Evolutionary conservation across 805 yeast species (phyloP), one percentile per base, ranked within the genome.

Genomic region (Monosporozyma servazzii): DNA sequence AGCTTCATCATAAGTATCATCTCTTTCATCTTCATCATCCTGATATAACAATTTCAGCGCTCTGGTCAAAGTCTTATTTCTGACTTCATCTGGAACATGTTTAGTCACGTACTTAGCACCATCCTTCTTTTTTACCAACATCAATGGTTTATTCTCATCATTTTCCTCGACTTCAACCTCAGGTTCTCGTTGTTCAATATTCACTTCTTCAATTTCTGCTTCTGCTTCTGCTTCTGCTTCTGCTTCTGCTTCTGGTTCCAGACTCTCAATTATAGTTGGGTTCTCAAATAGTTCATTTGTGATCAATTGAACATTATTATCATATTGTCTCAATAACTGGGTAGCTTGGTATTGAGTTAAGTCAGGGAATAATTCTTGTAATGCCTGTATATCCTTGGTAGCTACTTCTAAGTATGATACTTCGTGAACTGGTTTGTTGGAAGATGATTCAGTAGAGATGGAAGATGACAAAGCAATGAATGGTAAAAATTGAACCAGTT

Each of bases 11-110:
- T 82, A 79, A 0, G 90, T 82, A 57, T 86, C 95, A 62, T 88
- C 96, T 2, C 84, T 81, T 58, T 88, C 96, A 64, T 87, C 95
- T 56, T 88, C 96, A 59, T 87, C 91, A 7, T 80, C 75, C 44
- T 84, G 84, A 57, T 85, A 84, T 54, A 86, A 68, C 54, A 85
- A 64, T 43, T 80, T 70, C 55, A 86, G 66, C 1, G 90, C 89
- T 21, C 80, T 75, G 0, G 75, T 68, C 43, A 85, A 64, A 0
- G 86, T 81, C 56, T 72, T 77, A 59, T 82, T 77, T 58, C 76
- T 78, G n/a, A 79, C 59, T 30, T 76, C 79, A 51, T 72, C 76
- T 5, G 75, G 76, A 13, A 71, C 74, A 41, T 58, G 59, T 29
- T 55, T 56, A 29, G 56, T 51, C 17, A 52, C 48, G 11, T 56